Evolutionary conservation across 208 protist genomes (phyloP).

Genomic region (Trypanosoma platydactyli): DNA sequence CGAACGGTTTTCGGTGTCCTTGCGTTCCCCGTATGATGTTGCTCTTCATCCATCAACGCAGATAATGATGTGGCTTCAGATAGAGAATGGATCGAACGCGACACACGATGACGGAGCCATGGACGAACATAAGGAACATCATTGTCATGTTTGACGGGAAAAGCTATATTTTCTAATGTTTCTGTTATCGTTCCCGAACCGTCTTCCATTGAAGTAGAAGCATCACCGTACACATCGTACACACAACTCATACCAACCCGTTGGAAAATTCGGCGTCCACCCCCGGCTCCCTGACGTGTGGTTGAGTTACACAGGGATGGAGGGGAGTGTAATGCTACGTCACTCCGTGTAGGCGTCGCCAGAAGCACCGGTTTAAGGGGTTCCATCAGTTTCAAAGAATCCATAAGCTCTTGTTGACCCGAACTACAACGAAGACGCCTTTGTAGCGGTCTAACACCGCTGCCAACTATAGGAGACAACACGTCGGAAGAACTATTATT

Average conservation of each 20-base stretch:
- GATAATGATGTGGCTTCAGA: too few species aligned
- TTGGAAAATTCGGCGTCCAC: constrained; percentile 22
- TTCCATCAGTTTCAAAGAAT: not conserved
- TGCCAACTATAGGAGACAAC: too few species aligned
- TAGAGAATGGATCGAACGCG: not conserved
- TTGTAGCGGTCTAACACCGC: too few species aligned
- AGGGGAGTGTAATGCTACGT: not conserved
- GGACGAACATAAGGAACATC: not conserved
- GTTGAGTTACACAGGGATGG: not conserved
- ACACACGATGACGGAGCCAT: not conserved
- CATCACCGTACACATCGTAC: constrained; percentile 4
- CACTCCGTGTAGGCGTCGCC: not conserved
- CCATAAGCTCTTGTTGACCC: too few species aligned
- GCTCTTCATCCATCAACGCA: not conserved
- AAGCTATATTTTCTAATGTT: not conserved
- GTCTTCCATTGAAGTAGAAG: not conserved
- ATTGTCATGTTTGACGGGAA: not conserved
- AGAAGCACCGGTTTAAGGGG: not conserved
- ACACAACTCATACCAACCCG: constrained; percentile 19
- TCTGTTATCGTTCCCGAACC: not conserved
- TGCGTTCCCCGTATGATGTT: too few species aligned
- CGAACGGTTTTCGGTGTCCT: not conserved
- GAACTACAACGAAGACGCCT: too few species aligned
- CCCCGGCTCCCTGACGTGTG: not conserved
- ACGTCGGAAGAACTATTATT: too few species aligned